A percentile compares a stretch with the other conserved stretches of the same genome.
Evolutionary conservation across 2,329 filamentous ascomycete genomes (phyloP).

Genomic region (Scedosporium minutisporum): DNA sequence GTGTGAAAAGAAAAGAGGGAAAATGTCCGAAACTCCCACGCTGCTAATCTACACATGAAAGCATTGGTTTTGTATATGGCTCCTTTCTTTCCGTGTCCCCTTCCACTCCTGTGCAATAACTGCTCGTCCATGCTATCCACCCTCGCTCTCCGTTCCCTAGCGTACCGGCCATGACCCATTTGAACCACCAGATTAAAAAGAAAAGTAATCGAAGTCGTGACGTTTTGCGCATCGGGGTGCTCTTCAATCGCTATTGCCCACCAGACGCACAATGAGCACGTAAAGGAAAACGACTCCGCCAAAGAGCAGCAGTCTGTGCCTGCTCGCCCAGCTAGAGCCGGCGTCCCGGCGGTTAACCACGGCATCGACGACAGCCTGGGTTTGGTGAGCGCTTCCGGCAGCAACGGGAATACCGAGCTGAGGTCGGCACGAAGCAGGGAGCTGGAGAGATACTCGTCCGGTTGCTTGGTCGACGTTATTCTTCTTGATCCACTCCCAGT

Average conservation of each 20-base stretch:
- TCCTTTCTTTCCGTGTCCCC: not conserved
- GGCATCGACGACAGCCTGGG: conserved; percentile 66
- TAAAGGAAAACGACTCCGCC: conserved; percentile 68
- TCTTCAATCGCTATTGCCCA: conserved; percentile 37
- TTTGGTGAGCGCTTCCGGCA: conserved; percentile 49
- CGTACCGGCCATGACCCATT: not conserved
- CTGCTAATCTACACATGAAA: conserved; percentile 2
- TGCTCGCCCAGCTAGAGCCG: conserved; percentile 70
- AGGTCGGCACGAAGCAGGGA: conserved; percentile 40
- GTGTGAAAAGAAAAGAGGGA: not conserved
- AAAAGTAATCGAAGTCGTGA: not conserved
- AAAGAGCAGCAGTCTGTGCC: conserved; percentile 68
- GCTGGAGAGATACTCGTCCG: conserved; percentile 46
- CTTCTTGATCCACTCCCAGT: conserved; percentile 84
- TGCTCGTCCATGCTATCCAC: not conserved
- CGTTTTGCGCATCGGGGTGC: not conserved
- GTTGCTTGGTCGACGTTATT: conserved; percentile 69
- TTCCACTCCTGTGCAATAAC: not conserved
- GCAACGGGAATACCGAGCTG: conserved; percentile 51
- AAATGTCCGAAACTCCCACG: not conserved
- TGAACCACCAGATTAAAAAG: not conserved
- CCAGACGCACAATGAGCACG: conserved; percentile 67
- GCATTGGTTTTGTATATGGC: not conserved
- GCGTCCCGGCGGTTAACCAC: conserved; percentile 68
- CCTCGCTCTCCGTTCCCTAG: not conserved